Evolutionary conservation across 225 moss, liverwort and hornwort genomes (phyloP).

Genomic region (Physcomitrellopsis africana): DNA sequence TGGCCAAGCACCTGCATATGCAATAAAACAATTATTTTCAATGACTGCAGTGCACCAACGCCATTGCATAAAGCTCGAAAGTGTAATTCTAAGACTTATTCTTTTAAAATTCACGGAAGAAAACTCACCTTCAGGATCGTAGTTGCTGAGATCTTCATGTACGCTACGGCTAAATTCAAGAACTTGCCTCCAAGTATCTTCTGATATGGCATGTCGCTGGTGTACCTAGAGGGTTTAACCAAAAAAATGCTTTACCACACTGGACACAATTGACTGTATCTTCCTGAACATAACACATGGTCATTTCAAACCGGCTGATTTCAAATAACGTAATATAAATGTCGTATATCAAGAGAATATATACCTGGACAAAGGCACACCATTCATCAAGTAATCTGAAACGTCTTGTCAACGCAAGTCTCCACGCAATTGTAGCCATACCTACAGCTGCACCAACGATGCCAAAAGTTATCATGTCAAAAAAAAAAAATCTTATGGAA

Average conservation of each 20-base stretch:
- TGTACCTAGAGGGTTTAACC: conserved; percentile 45
- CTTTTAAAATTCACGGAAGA: neutral
- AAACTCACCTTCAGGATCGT: conserved; percentile 76
- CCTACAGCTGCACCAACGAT: conserved; percentile 53
- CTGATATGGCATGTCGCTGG: conserved; percentile 78
- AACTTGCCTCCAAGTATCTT: conserved; percentile 86
- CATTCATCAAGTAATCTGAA: conserved; percentile 88
- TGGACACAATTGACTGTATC: conserved; percentile 1
- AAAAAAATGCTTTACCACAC: neutral
- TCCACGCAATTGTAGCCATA: conserved; percentile 81
- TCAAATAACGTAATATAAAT: conserved; percentile 1
- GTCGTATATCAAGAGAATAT: neutral
- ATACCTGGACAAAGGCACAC: conserved; percentile 80
- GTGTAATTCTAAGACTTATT: too few relatives aligned
- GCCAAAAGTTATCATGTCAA: neutral
- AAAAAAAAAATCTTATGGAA: neutral
- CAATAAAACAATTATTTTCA: neutral
- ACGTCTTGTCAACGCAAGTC: conserved; percentile 68
- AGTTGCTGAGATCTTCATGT: conserved; percentile 87
- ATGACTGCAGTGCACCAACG: neutral
- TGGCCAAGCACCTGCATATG: conserved; percentile 79
- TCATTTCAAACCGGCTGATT: conserved; percentile 3
- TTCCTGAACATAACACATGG: neutral
- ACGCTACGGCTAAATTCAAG: conserved; percentile 85
- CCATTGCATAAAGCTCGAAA: neutral